Base-by-base conservation (phyloP, 768 basidiomycete genomes). In the Tulasnella sp. region DNA sequence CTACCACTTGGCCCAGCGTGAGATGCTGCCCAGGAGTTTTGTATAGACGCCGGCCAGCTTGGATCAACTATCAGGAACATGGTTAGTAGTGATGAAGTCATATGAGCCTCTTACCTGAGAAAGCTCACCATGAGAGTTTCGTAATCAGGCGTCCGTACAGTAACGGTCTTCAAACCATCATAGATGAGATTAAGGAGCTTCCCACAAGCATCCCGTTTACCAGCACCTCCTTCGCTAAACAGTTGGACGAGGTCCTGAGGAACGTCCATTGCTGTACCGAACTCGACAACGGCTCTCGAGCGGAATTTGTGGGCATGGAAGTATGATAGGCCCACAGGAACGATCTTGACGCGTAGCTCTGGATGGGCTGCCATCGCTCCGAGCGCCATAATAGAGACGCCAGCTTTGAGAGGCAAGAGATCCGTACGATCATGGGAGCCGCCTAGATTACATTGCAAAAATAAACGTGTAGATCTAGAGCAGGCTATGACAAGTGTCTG, bases 391-490 rank as follows among this genome's bases (percentile, higher is more conserved):
- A 98, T 80, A 1, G 92, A 87, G 34, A 98, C 93, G 3, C 96
- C 96, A 27, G 96, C 96, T 73, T 99, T 99, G 42, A 99, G 78
- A 1, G 96, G 96, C 19, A 98, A 80, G 51, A 98, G 78, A 71
- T 98, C 92, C 8, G 90, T 93, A 42, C 96, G 85, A 72, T 99
- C 96, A 70, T 99, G 96, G 60, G 93, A 97, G 58, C 96, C 96
- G 65, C 96, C 93, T 97, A 43, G 50, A 49, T 34, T 1, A 22
- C 34, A 19, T 17, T 42, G 24, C n/a, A n/a, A n/a, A n/a, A n/a
- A n/a, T 4, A 48, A 19, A 10, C 19, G 42, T 15, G 41, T n/a
- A 31, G 49, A 15, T 38, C 50, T 19, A 41, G n/a, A 46, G 49
- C 4, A 25, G 24, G n/a, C 15, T 9, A 41, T 2, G 49, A 17